Evolutionary conservation across 176 grass and related monocot genomes (phyloP), one percentile per base, ranked within the genome.

Genomic region (Triticum dicoccoides): DNA sequence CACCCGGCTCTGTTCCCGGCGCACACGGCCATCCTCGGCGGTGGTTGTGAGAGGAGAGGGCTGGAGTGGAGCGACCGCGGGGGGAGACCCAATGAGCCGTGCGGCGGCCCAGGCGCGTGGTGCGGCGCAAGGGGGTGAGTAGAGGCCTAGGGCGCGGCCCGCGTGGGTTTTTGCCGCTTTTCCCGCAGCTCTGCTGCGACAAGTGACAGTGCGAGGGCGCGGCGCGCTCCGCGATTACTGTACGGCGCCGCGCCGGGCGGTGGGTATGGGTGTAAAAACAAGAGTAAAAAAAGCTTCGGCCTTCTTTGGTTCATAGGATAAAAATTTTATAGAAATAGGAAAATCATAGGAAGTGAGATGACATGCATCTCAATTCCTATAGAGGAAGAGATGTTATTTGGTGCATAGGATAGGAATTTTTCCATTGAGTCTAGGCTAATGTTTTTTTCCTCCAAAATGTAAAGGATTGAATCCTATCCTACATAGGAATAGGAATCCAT

Each of bases 1-100:
- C 21, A 45, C 69, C 56, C 21, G 82, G 17, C 82, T 39, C 59
- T 4, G 68, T 58, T 56, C 62, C 77, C 71, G 71, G 61, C 86
- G 70, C 64, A 27, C 69, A 68, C 6, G 18, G 38, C 35, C 10
- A 47, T 7, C 12, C 7, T 20, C 13, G 59, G 13, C 17, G 24
- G 34, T 29, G 85, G 71, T 8, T 45, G 39, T 70, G 73, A 33
- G 73, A 2, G 9, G 45, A 20, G 14, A 11, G 34, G 32, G 11
- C 32, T 9, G 34, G 21, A 52, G 59, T 9, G 34, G 21, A 52
- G 59, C 27, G 21, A 69, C 63, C 27, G 65, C 17, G n/a, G 6
- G 59, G 9, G 15, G 75, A 61, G 73, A 76, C 73, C 56, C 29
- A 74, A 54, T 32, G 62, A 35, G 32, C 9, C 18, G 51, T 6